Base-by-base conservation (phyloP, 2,329 filamentous ascomycete genomes). In the Pyricularia sp. region DNA sequence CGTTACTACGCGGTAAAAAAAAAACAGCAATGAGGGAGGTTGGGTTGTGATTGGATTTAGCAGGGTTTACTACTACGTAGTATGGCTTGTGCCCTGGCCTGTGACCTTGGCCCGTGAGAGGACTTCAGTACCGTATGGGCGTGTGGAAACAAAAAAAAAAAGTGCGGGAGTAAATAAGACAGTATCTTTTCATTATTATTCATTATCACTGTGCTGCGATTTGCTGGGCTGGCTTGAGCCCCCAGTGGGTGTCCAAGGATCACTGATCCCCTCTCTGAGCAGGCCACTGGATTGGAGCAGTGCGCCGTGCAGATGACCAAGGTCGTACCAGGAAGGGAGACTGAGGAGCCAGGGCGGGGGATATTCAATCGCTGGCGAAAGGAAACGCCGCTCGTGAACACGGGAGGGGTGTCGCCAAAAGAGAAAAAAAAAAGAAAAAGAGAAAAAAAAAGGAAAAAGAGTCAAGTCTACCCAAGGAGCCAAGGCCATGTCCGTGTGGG, bases 241-340 rank as follows among this genome's bases (percentile, higher is more conserved):
- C 42, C 42, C 42, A 50, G 42, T 50, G 17, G 42, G 42, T 50
- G 42, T 50, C 42, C 42, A 50, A 50, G 42, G 42, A 50, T 50
- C 42, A 50, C 20, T 50, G 42, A 50, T 50, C 42, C 42, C 42
- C 42, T 50, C 42, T 50, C 42, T 50, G 42, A 50, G 42, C 42
- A 50, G 42, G 42, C 42, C 42, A 50, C 42, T 50, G 42, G 42
- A 50, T 50, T 50, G 42, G 42, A 50, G 42, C 42, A 50, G 42
- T 50, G 42, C 42, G 64, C 26, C 33, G 64, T 65, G 66, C 66
- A 55, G 50, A 67, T 67, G 66, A 67, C 66, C 66, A 67, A 67
- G n/a, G 66, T 67, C 26, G 50, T 50, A 67, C 50, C 66, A 67
- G 66, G 66, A 30, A 58, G 66, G 66, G 66, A 50, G 3, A 50